Evolutionary conservation across 73 alveolate species (phyloP).

Genomic region (Diophrys appendiculata): DNA sequence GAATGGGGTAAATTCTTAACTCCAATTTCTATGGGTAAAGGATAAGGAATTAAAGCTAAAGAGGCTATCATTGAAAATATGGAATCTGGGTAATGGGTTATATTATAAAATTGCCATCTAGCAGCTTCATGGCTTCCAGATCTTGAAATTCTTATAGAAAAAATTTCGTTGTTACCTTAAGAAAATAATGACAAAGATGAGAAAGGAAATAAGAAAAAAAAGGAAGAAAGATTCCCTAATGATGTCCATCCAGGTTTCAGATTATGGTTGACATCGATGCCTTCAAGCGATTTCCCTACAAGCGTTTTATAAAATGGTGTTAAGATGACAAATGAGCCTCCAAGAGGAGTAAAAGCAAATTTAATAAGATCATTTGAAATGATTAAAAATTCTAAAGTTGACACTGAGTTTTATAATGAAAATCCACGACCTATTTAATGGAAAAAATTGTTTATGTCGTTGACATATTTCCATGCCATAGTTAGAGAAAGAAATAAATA

Average conservation of each 20-base stretch:
- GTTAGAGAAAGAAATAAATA: constrained; percentile 95
- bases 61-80: constrained; percentile 69
- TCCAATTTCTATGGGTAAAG: constrained; percentile 86
- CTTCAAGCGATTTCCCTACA: constrained; percentile 97
- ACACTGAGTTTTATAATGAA: constrained; percentile 63
- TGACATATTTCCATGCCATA: constrained; percentile 97
- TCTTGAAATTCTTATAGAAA: constrained; percentile 88
- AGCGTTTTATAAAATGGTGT: constrained; percentile 97
- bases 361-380: constrained; percentile 68
- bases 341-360: constrained; percentile 79
- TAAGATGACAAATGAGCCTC: constrained; percentile 95
- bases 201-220: constrained; percentile 76
- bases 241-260: constrained; percentile 90
- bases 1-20: constrained; percentile 52
- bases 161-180: constrained; percentile 44
- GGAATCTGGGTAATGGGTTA: constrained; percentile 93
- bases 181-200: constrained; percentile 79
- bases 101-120: constrained; percentile 96
- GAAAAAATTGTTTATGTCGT: constrained; percentile 82
- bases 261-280: constrained; percentile 98
- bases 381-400: constrained; percentile 58
- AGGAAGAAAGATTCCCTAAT: constrained; percentile 71
- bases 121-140: constrained; percentile 95
- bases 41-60: constrained; percentile 81
- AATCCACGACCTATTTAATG: constrained; percentile 61